Base-by-base conservation (phyloP, 306 rosid species). In the Prunus persica region DNA sequence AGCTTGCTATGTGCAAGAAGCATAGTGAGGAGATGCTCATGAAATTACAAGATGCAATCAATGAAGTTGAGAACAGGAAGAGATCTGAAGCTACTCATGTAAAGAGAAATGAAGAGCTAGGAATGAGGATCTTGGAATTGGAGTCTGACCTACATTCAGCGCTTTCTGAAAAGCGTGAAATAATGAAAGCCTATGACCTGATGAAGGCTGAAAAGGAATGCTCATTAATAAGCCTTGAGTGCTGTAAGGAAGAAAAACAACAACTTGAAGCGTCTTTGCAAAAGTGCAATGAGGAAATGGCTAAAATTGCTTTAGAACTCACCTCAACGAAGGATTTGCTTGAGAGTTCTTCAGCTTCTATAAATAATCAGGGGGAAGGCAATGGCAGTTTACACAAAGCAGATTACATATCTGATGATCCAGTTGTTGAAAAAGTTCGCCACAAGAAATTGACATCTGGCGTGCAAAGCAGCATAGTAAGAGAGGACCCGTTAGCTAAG, bases 181-280 rank as follows among this genome's bases (percentile, higher is more conserved):
- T 96, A 82, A 71, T 82, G 86, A 96, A 81, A 51, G 93, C 90
- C 4, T 96, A 86, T 84, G 99, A 96, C 69, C 83, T 89, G 75
- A 76, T 89, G 82, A 88, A 91, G 84, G 98, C 97, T 80, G 98
- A 96, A 86, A 92, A 96, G 66, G 99, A 96, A 83, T 96, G 99
- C 87, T 93, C 97, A 22, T 73, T 77, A 43, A 96, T 96, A 85
- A 82, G 88, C 89, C 97, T 96, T 19, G 97, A 96, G 75, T 96
- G 98, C 89, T 96, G 97, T 79, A 92, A 89, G 86, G 97, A 91
- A 88, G 98, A 95, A 88, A 92, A 92, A 70, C 86, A 87, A 84
- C 88, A 91, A 78, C 94, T 96, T 79, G 97, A 91, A 88, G 91
- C 81, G 25, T 88, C 89, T 71, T 89, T 96, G 64, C 79, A 64